Conservation (phyloP, 352 stramenopile species). For the Pythium diclinum region DNA sequence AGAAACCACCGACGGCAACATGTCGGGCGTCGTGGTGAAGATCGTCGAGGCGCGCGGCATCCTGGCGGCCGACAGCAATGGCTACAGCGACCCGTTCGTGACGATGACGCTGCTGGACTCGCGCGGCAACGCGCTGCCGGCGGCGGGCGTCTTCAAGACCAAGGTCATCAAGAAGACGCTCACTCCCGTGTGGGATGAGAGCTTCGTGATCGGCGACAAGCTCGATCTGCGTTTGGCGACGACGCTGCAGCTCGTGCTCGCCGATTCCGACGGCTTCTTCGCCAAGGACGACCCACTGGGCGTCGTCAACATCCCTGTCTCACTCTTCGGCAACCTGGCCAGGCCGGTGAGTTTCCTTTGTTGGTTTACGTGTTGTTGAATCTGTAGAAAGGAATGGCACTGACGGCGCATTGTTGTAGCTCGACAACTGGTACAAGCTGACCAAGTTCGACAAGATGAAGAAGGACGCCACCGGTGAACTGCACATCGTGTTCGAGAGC, state of each 20-base stretch:
- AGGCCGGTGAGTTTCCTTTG: constrained; percentile 23
- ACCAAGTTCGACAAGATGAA: constrained; percentile 67
- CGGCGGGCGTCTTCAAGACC: constrained; percentile 57
- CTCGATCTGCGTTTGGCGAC: constrained; percentile 65
- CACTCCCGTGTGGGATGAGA: constrained; percentile 54
- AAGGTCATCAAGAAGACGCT: constrained; percentile 69
- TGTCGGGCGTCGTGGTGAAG: constrained; percentile 35
- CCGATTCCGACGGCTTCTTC: constrained; percentile 59
- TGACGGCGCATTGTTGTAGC: constrained; percentile 6
- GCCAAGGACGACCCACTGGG: constrained; percentile 59
- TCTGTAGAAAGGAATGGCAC: not conserved
- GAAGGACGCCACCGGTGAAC: constrained; percentile 59
- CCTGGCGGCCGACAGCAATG: constrained; percentile 60
- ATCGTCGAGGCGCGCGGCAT: constrained; percentile 65
- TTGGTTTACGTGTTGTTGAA: no score
- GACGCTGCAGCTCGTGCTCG: constrained; percentile 51
- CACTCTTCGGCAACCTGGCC: constrained; percentile 38
- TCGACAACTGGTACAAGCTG: constrained; percentile 76
- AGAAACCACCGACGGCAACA: constrained; percentile 5
- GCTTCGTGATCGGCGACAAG: constrained; percentile 56
- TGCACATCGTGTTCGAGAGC: constrained; percentile 50
- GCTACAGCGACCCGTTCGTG: constrained; percentile 71
- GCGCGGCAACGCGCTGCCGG: constrained; percentile 37
- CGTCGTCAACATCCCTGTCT: constrained; percentile 65
- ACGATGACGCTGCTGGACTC: constrained; percentile 71